Evolutionary conservation across 495 filamentous ascomycete species (phyloP).

Genomic region (Daldinia loculata): DNA sequence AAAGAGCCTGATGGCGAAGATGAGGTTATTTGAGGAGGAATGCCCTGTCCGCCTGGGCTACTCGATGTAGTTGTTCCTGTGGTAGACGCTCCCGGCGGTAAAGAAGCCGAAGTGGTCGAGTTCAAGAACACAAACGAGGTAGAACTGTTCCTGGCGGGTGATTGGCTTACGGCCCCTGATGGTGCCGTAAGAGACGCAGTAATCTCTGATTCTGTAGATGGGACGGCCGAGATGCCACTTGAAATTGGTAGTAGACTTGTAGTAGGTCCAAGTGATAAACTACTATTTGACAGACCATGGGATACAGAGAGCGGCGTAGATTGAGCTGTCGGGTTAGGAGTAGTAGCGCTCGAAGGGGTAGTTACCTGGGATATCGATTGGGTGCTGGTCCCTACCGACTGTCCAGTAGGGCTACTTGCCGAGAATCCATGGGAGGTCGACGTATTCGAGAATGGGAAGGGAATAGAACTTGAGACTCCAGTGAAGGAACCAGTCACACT

Average conservation of each 20-base stretch:
- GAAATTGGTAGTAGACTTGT: slow-evolving; percentile 7
- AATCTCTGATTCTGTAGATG: slow-evolving; percentile 6
- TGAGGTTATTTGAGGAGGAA: slow-evolving; percentile 18
- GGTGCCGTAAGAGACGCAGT: not conserved
- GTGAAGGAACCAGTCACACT: slow-evolving; percentile 2
- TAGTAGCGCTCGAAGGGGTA: not conserved
- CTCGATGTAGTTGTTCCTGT: slow-evolving; percentile 12
- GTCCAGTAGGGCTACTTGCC: not conserved
- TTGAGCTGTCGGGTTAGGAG: slow-evolving; percentile 10
- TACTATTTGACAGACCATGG: slow-evolving; percentile 21
- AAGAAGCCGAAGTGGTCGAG: slow-evolving; percentile 19
- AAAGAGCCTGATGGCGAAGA: slow-evolving; percentile 5
- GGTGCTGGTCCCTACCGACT: slow-evolving; percentile 7
- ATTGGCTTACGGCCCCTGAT: slow-evolving; percentile 8
- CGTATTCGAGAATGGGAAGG: slow-evolving; percentile 36
- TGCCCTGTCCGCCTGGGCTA: slow-evolving; percentile 16
- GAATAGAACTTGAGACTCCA: slow-evolving; percentile 18
- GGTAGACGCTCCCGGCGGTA: not conserved
- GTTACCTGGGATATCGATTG: slow-evolving; percentile 1
- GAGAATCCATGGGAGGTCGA: slow-evolving; percentile 23
- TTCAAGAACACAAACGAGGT: slow-evolving; percentile 31
- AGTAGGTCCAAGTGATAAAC: not conserved
- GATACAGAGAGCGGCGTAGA: slow-evolving; percentile 19
- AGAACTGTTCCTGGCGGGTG: slow-evolving; percentile 1
- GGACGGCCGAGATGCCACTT: not conserved